These are phyloP conservation scores for Plasmopara halstedii DNA, from an alignment of 352 stramenopile species.

Conservation along the genomic window DNA sequence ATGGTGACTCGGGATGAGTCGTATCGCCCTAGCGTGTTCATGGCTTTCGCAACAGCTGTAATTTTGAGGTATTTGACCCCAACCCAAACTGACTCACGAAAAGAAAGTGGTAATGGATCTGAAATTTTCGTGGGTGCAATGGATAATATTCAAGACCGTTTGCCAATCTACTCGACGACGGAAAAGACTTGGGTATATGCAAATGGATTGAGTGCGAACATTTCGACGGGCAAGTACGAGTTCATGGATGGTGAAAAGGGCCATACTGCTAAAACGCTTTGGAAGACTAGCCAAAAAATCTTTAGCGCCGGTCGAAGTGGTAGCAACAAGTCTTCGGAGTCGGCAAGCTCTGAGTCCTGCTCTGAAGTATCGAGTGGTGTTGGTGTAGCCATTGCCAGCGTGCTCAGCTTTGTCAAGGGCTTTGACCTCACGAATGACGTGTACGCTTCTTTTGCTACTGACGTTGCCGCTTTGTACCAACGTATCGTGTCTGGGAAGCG, in stretches of 20 bases:
- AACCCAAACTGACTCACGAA: slow-evolving; percentile 18
- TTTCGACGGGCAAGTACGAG: slow-evolving; percentile 51
- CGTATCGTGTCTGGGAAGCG: slow-evolving; percentile 36
- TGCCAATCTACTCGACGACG: slow-evolving; percentile 20
- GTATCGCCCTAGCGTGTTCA: slow-evolving; percentile 27
- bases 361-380: slow-evolving; percentile 27
- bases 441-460: slow-evolving; percentile 35
- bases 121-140: slow-evolving; percentile 39
- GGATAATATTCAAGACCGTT: slow-evolving; percentile 36
- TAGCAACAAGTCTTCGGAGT: slow-evolving; percentile 28
- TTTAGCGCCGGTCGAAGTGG: slow-evolving; percentile 28
- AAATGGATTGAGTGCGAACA: slow-evolving; percentile 33
- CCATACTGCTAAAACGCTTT: slow-evolving; percentile 17
- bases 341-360: slow-evolving; percentile 17
- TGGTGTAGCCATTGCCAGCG: slow-evolving; percentile 30
- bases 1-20: slow-evolving; percentile 17
- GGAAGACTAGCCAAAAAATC: slow-evolving; percentile 17
- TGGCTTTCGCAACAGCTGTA: slow-evolving; percentile 45
- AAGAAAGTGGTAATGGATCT: slow-evolving; percentile 1
- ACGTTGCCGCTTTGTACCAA: slow-evolving; percentile 47
- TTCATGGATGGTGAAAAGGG: slow-evolving; percentile 43
- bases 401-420: slow-evolving; percentile 30
- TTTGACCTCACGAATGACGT: slow-evolving; percentile 37
- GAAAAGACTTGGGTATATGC: slow-evolving; percentile 49
- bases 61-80: slow-evolving; percentile 52